A percentile compares a stretch with the other conserved stretches of the same genome.
These are phyloP conservation scores for Nakazawaea laoshanensis DNA, from an alignment of 805 yeast genomes.

Conservation along the genomic window DNA sequence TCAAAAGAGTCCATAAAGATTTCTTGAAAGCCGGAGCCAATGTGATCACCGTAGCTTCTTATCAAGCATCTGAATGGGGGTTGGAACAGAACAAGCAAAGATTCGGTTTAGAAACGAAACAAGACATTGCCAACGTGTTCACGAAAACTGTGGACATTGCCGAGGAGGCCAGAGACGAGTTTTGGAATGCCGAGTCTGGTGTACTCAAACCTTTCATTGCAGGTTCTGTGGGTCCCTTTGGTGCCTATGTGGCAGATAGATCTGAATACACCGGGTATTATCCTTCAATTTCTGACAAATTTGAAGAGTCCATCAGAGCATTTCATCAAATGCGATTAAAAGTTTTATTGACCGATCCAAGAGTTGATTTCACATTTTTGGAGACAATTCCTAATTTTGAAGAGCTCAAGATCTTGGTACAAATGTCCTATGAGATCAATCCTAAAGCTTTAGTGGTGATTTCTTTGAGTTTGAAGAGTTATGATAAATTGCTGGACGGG, in stretches of 20 bases:
- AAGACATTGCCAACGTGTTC: slow-evolving; percentile 15
- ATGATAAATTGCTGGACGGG: slow-evolving; percentile 40
- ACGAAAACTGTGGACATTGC: slow-evolving; percentile 18
- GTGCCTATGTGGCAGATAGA: slow-evolving; percentile 59
- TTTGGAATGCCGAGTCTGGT: slow-evolving; percentile 1
- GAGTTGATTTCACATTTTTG: slow-evolving; percentile 50
- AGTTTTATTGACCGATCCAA: slow-evolving; percentile 26
- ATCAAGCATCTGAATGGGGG: slow-evolving; percentile 46
- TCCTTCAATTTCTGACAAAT: slow-evolving; percentile 22
- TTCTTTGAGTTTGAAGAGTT: slow-evolving; percentile 31
- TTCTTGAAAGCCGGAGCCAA: slow-evolving; percentile 50
- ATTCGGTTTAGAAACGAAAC: slow-evolving; percentile 1
- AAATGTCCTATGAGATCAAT: slow-evolving; percentile 25
- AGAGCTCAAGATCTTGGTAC: slow-evolving; percentile 46
- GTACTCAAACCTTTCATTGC: slow-evolving; percentile 24
- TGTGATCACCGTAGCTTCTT: slow-evolving; percentile 46
- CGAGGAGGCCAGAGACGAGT: slow-evolving; percentile 15
- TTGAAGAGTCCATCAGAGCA: slow-evolving; percentile 21
- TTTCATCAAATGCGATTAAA: slow-evolving; percentile 44
- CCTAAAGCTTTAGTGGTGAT: slow-evolving; percentile 14
- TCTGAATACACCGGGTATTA: slow-evolving; percentile 71
- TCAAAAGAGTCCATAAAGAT: slow-evolving; percentile 38
- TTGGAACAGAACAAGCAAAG: slow-evolving; percentile 19
- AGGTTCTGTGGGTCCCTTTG: slow-evolving; percentile 75
- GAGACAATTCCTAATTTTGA: slow-evolving; percentile 64